Percentiles rank a stretch among this genome's conserved stretches.
Conservation (phyloP, 1,284 basidiomycete species). For the Ustilago cynodontis region DNA sequence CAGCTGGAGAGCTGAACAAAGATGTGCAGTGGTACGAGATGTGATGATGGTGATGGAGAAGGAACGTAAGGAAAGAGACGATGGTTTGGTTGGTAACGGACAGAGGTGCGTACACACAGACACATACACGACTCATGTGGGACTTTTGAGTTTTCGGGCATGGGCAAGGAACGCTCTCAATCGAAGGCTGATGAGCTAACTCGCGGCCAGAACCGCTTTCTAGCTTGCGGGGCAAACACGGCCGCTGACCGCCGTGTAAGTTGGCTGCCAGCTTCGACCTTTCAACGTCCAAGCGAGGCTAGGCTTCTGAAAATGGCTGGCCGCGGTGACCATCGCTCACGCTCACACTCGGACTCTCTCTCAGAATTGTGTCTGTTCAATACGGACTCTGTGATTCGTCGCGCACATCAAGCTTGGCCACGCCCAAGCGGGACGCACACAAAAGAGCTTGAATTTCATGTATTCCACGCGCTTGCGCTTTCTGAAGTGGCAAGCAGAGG, state of each 20-base stretch:
- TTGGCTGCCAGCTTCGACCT: neutral
- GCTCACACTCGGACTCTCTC: neutral
- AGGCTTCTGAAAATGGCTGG: constrained; percentile 2
- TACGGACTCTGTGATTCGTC: constrained; percentile 33
- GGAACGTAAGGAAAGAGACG: neutral
- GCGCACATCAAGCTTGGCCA: no score
- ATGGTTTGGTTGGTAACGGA: neutral
- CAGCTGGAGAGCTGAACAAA: constrained; percentile 11
- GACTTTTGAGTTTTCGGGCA: neutral
- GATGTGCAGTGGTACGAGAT: neutral
- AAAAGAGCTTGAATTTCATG: neutral
- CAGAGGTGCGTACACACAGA: neutral
- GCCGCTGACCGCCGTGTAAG: constrained; percentile 2
- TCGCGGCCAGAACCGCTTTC: constrained; percentile 13
- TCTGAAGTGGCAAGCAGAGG: neutral
- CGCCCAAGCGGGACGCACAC: no score
- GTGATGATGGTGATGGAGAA: constrained; percentile 7
- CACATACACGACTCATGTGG: neutral
- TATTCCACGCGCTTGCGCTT: neutral
- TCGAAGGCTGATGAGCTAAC: constrained; percentile 7
- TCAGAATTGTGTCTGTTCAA: constrained; percentile 15
- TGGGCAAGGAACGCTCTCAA: neutral
- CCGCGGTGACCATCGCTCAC: neutral
- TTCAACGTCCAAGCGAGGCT: no score
- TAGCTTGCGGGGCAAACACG: constrained; percentile 42